These are phyloP conservation scores for Euphorbia tirucalli DNA, from an alignment of 345 rosid genomes.

Conservation along the genomic window DNA sequence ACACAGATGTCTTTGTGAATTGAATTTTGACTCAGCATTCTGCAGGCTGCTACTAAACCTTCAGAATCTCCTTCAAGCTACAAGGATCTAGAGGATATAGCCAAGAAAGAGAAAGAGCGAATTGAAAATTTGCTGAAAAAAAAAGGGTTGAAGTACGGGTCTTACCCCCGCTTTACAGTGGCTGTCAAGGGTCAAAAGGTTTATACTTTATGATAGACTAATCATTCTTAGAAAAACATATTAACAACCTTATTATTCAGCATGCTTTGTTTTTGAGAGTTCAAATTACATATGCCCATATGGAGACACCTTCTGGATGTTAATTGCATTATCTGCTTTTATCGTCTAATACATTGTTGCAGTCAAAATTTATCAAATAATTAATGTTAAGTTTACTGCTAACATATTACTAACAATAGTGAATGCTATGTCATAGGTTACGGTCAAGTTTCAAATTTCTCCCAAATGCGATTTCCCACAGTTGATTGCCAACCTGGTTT, in stretches of 20 bases:
- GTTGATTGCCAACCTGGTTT: conserved; percentile 72
- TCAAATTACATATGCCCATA: background rate
- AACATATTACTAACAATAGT: conserved; percentile 8
- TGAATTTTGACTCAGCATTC: conserved; percentile 13
- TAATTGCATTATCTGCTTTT: background rate
- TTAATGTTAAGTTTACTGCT: background rate
- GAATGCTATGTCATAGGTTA: conserved; percentile 45
- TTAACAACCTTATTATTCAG: background rate
- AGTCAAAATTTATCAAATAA: background rate
- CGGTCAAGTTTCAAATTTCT: conserved; percentile 81
- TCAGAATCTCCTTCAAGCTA: conserved; percentile 50
- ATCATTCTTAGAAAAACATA: conserved; percentile 1
- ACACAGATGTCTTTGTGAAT: background rate
- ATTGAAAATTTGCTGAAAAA: conserved; percentile 53
- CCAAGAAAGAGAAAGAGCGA: conserved; percentile 65
- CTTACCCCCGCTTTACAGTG: conserved; percentile 67
- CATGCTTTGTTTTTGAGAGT: background rate
- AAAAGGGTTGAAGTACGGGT: conserved; percentile 55
- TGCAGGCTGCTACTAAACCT: conserved; percentile 42
- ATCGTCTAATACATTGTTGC: background rate
- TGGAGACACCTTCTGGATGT: background rate
- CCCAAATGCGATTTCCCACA: conserved; percentile 67
- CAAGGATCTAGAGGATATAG: conserved; percentile 54
- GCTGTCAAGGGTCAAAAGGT: conserved; percentile 95
- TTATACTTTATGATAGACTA: background rate